Evolutionary conservation across 2,329 filamentous ascomycete genomes (phyloP).

Genomic region (Sclerotinia sclerotiorum): DNA sequence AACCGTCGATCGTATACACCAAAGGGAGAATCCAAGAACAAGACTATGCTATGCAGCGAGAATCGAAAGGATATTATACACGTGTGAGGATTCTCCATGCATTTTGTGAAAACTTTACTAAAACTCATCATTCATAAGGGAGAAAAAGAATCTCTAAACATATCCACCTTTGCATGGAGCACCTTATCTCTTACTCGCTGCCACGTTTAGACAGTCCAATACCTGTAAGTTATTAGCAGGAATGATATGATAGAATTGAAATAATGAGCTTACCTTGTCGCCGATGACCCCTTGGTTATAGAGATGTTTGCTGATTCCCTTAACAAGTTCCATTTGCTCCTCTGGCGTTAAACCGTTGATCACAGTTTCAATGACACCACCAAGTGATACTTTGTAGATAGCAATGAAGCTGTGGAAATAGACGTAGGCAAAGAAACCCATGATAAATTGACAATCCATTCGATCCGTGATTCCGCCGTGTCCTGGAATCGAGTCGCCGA

Average conservation of each 20-base stretch:
- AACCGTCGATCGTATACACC: conserved; percentile 16
- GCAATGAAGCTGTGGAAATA: conserved; percentile 99
- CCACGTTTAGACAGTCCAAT: conserved; percentile 36
- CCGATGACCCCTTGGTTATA: conserved; percentile 57
- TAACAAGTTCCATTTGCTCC: conserved; percentile 82
- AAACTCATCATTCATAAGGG: conserved; percentile 21
- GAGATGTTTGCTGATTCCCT: conserved; percentile 62
- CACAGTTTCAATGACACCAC: conserved; percentile 83
- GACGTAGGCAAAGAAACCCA: conserved; percentile 98
- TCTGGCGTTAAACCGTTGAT: conserved; percentile 86
- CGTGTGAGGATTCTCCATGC: conserved; percentile 16
- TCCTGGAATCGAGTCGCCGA: conserved; percentile 95
- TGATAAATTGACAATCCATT: conserved; percentile 99
- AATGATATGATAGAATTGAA: not conserved
- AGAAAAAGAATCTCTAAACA: not conserved
- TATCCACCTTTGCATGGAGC: not conserved
- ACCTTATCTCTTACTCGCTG: conserved; percentile 35
- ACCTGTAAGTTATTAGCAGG: conserved; percentile 30
- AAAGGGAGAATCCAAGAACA: conserved; percentile 17
- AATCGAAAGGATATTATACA: conserved; percentile 24
- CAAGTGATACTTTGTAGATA: conserved; percentile 79
- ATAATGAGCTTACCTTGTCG: conserved; percentile 37
- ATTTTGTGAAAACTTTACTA: conserved; percentile 13
- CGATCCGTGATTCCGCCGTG: conserved; percentile 98
- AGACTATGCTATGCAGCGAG: conserved; percentile 20